phyloP scores from a whole-genome alignment of 495 filamentous ascomycete genomes.

The Aspergillus ellipticus region DNA sequence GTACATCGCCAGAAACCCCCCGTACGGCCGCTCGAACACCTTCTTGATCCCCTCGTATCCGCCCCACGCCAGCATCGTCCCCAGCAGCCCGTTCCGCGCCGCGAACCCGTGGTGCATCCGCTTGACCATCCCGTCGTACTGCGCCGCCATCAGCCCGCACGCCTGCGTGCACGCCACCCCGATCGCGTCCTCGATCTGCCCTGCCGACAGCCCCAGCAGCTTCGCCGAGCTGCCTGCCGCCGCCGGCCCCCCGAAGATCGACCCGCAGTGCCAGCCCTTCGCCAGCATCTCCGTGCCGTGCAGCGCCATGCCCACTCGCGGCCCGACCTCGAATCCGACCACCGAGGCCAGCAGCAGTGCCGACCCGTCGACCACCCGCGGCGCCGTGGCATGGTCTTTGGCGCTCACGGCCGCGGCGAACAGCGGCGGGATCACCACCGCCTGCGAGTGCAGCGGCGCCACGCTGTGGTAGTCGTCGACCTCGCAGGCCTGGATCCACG shows the following conservation, averaged over 20 bases:
- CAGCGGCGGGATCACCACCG: neutral
- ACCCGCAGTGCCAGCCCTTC: neutral
- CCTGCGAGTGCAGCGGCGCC: neutral
- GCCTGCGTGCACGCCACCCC: neutral
- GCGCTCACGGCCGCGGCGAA: neutral
- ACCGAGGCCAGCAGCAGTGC: neutral
- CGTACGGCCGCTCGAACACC: constrained; percentile 40
- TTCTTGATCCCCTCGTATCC: constrained; percentile 45
- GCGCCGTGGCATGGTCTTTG: neutral
- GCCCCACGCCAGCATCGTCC: constrained; percentile 30
- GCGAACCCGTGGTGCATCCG: constrained; percentile 37
- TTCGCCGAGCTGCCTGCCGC: neutral
- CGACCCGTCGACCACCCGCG: neutral
- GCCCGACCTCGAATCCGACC: neutral
- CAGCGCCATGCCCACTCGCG: neutral
- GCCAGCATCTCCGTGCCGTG: neutral
- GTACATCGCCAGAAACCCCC: constrained; percentile 40
- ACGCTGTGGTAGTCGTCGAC: constrained; percentile 3
- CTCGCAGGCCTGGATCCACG: neutral
- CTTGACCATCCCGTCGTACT: constrained; percentile 3
- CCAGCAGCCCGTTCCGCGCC: constrained; percentile 41
- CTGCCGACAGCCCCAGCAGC: neutral
- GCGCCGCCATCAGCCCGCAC: neutral
- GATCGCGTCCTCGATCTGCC: neutral
- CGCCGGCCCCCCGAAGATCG: neutral